Conservation (phyloP, 257 asterid species). For the Solanum microdontum region DNA sequence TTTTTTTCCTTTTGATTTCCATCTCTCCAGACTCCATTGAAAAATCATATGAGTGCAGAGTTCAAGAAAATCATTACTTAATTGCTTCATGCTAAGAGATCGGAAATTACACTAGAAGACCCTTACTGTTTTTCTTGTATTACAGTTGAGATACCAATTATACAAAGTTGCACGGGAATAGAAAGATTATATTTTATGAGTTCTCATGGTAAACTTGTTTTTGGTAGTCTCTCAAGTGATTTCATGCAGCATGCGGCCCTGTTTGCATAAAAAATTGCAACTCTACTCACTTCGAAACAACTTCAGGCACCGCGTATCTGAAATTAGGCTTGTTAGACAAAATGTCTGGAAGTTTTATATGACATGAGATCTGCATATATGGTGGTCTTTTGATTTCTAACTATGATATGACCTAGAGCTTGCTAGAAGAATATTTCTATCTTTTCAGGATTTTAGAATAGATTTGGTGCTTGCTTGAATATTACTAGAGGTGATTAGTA, state of each 20-base stretch:
- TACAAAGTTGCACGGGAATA: neutral
- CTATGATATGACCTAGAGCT: neutral
- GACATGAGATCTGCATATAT: neutral
- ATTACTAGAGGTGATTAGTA: neutral
- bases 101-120: neutral
- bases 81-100: neutral
- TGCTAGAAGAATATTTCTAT: neutral
- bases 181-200: neutral
- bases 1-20: neutral
- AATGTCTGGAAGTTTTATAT: neutral
- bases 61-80: neutral
- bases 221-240: neutral
- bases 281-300: neutral
- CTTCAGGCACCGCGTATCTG: neutral
- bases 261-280: neutral
- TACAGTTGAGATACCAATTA: neutral
- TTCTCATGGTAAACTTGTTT: neutral
- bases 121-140: neutral
- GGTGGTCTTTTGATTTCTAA: neutral
- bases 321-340: neutral
- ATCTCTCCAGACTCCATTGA: neutral
- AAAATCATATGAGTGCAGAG: neutral
- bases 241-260: neutral
- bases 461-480: neutral
- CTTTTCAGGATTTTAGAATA: neutral